Base-by-base conservation (phyloP, 106 monocot genomes). In the Chionographis japonica region DNA sequence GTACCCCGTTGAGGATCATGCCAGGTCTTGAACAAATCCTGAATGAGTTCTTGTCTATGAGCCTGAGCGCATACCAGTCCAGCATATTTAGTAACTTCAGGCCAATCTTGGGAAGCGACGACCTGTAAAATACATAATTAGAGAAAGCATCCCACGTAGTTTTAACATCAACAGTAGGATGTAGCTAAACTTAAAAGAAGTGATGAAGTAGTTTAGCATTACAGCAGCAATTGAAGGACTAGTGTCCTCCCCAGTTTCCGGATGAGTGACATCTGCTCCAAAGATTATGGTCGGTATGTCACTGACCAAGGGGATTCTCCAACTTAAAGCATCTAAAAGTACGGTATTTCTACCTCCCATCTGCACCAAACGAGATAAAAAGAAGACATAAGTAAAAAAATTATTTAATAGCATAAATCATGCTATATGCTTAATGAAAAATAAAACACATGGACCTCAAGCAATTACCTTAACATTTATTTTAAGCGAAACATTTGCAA, bases 91-190 rank as follows among this genome's bases (percentile, higher is more conserved):
- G 94, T 90, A 65, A 94, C 87, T 74, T 94, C 90, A 58, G 94
- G 94, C 94, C 94, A 94, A 59, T 94, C 94, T 78, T 90, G 90
- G 27, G 94, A 94, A 50, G 90, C 94, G 37, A 94, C 94, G 76
- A 94, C 94, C 94, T 94, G 70, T 12, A 68, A 54, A 12, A 53
- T n/a, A 37, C 19, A 40, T 13, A 15, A 63, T 35, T 41, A 63
- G 11, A 54, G 27, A 16, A 66, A n/a, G 27, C 13, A 55, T 12
- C 16, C 58, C 17, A 43, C 15, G 58, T 37, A n/a, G 3, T 20
- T 50, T 39, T 56, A 58, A 6, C 15, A 46, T n/a, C 42, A 43
- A 14, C 12, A 42, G 10, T 10, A 14, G 11, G 14, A 20, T 20
- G 9, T 35, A 16, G 46, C 14, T 7, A 62, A 59, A 19, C 4